Conservation (phyloP, 257 asterid species). For the Solanum microdontum region DNA sequence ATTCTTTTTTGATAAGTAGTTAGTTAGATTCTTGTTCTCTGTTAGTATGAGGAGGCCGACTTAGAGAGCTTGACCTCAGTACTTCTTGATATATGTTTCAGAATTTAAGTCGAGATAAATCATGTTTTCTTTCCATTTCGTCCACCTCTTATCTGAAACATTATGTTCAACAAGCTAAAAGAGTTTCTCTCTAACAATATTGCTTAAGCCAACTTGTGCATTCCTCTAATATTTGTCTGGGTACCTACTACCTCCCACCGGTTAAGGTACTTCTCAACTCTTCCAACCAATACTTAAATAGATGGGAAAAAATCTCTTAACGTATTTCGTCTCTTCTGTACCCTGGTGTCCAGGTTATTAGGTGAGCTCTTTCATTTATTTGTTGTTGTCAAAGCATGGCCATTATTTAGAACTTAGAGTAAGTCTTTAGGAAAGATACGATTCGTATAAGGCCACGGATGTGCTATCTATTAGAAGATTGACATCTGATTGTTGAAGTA, state of each 20-base stretch:
- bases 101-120: neutral
- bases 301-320: neutral
- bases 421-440: neutral
- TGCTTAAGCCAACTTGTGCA: neutral
- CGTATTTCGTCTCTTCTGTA: neutral
- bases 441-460: neutral
- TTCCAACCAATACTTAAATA: neutral
- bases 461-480: neutral
- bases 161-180: neutral
- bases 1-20: neutral
- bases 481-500: neutral
- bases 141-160: neutral
- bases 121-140: neutral
- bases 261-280: neutral
- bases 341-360: neutral
- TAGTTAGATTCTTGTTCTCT: neutral
- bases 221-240: neutral
- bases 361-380: neutral
- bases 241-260: neutral
- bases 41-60: neutral
- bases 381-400: neutral
- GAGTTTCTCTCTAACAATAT: neutral
- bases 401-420: neutral
- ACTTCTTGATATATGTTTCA: neutral
- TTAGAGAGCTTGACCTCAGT: neutral